Evolutionary conservation across 805 yeast species (phyloP).

Genomic region (Candida vaughaniae): DNA sequence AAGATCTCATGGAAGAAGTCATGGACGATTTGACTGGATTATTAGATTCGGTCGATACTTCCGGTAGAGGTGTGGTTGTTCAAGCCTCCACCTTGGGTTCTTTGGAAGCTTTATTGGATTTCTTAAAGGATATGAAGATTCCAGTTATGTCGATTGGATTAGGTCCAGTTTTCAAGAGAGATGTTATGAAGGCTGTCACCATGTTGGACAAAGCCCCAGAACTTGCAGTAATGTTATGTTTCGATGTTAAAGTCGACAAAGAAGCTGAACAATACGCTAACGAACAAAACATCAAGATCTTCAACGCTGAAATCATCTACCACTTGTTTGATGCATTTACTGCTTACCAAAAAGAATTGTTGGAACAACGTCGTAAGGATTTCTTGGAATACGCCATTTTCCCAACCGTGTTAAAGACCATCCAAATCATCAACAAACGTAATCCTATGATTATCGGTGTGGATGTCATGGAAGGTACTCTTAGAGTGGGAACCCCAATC

Average conservation of each 20-base stretch:
- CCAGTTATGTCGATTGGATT: constrained; percentile 98
- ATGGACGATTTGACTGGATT: constrained; percentile 97
- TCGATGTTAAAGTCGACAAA: constrained; percentile 94
- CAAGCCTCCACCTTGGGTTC: constrained; percentile 99
- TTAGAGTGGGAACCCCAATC: constrained; percentile 91
- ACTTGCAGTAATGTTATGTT: constrained; percentile 96
- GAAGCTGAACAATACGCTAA: constrained; percentile 98
- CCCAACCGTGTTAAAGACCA: constrained; percentile 93
- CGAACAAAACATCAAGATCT: constrained; percentile 87
- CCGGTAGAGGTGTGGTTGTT: constrained; percentile 96
- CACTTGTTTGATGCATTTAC: constrained; percentile 95
- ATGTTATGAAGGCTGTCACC: constrained; percentile 94
- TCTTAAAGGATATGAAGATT: constrained; percentile 97
- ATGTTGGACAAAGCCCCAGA: constrained; percentile 97
- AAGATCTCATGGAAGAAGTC: constrained; percentile 94
- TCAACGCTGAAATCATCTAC: constrained; percentile 95
- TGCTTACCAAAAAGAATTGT: constrained; percentile 81
- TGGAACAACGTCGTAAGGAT: constrained; percentile 89
- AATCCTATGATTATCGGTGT: constrained; percentile 99
- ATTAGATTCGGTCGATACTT: constrained; percentile 89
- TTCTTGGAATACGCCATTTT: constrained; percentile 84
- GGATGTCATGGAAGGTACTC: constrained; percentile 88
- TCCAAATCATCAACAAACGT: constrained; percentile 96
- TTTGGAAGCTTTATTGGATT: constrained; percentile 92
- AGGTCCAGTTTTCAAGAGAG: constrained; percentile 98